Evolutionary conservation across 495 filamentous ascomycete species (phyloP).

Genomic region (Penicillium canescens): DNA sequence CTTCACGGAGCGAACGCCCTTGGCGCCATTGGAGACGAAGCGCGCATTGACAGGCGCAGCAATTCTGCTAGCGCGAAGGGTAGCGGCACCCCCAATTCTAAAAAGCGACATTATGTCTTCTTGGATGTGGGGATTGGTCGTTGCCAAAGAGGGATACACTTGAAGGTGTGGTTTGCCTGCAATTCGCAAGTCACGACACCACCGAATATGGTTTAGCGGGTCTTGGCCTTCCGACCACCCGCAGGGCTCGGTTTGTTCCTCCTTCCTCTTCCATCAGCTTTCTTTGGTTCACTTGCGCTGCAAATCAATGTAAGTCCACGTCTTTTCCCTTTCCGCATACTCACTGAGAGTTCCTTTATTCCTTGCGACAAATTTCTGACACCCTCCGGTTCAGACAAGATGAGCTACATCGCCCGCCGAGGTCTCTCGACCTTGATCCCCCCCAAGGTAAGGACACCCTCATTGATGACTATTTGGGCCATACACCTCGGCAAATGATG

Average conservation of each 20-base stretch:
- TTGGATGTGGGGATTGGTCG: conserved; percentile 23
- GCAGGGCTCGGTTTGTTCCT: conserved; percentile 30
- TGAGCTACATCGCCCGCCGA: conserved; percentile 87
- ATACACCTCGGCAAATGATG: conserved; percentile 9
- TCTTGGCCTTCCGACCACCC: conserved; percentile 44
- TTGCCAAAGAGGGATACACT: conserved; percentile 18
- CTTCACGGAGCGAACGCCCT: conserved; percentile 33
- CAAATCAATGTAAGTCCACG: conserved; percentile 34
- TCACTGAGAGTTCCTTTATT: conserved; percentile 3
- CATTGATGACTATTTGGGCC: conserved; percentile 2
- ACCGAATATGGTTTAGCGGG: conserved; percentile 43
- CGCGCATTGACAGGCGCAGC: conserved; percentile 37
- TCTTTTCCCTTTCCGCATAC: not conserved
- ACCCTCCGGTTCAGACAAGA: conserved; percentile 54
- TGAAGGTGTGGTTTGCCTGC: conserved; percentile 37
- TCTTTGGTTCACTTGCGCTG: conserved; percentile 36
- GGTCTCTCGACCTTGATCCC: conserved; percentile 97
- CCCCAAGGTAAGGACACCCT: conserved; percentile 73
- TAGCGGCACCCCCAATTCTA: conserved; percentile 40
- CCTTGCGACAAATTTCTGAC: conserved; percentile 32
- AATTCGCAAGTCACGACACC: conserved; percentile 38
- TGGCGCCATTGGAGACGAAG: conserved; percentile 31
- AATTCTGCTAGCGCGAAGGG: conserved; percentile 37
- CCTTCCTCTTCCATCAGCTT: conserved; percentile 37
- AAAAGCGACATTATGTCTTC: conserved; percentile 45